These are phyloP conservation scores for Paecilomyces formosus DNA, from an alignment of 2,329 filamentous ascomycete species.

Conservation along the genomic window DNA sequence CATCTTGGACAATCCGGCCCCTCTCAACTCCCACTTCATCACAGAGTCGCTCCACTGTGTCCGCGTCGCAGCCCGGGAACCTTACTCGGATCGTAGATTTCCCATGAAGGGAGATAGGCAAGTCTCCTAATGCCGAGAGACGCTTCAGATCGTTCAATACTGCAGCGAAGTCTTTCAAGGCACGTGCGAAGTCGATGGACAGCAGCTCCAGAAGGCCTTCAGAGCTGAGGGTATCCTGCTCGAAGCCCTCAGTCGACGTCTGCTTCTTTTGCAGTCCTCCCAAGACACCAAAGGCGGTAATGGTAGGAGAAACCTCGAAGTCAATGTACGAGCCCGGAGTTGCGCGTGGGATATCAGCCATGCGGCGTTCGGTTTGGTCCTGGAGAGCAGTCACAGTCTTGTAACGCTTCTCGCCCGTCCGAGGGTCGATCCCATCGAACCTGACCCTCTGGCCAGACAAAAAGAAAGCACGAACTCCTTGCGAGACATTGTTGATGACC, in stretches of 20 bases:
- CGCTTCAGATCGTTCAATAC: conserved; percentile 75
- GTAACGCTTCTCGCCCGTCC: conserved; percentile 69
- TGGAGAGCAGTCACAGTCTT: conserved; percentile 68
- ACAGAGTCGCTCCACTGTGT: conserved; percentile 74
- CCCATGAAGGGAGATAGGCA: conserved; percentile 69
- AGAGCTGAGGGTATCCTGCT: conserved; percentile 62
- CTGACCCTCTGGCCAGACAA: conserved; percentile 83
- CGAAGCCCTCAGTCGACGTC: conserved; percentile 19
- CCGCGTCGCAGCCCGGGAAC: conserved; percentile 83
- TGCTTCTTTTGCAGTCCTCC: conserved; percentile 27
- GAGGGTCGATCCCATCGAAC: conserved; percentile 67
- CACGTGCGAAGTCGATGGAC: conserved; percentile 78
- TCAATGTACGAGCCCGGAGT: conserved; percentile 76
- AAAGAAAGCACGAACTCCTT: conserved; percentile 84
- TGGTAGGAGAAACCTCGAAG: conserved; percentile 79
- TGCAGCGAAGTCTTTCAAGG: conserved; percentile 72
- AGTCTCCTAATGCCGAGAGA: conserved; percentile 68
- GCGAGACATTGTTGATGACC: conserved; percentile 90
- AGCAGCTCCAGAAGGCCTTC: conserved; percentile 79
- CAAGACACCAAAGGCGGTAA: conserved; percentile 77
- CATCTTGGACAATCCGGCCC: conserved; percentile 72
- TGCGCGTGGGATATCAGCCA: conserved; percentile 47
- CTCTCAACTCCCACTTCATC: conserved; percentile 78
- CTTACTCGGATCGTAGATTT: conserved; percentile 66
- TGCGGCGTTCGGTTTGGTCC: conserved; percentile 62